Evolutionary conservation across 441 rosid species (phyloP).

Genomic region (Aleurites moluccanus): DNA sequence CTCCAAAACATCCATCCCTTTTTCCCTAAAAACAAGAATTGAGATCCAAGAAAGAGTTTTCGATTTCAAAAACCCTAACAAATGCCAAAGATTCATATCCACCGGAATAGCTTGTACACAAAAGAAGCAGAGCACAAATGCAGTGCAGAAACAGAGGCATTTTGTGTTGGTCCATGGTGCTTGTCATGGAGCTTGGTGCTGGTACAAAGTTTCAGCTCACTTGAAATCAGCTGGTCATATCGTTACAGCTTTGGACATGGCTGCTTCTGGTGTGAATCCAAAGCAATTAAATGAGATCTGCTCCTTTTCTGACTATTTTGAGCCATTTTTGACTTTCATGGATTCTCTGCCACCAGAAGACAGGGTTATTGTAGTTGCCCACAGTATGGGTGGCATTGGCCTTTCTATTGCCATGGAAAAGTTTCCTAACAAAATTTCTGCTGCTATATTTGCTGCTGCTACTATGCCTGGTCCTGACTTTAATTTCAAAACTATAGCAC

Average conservation of each 20-base stretch:
- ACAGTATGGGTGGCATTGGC: conserved; percentile 32
- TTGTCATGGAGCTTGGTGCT: conserved; percentile 65
- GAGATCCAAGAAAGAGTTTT: not conserved
- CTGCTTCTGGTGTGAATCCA: conserved; percentile 41
- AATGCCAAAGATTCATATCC: not conserved
- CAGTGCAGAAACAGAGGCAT: conserved; percentile 23
- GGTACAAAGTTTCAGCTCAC: conserved; percentile 52
- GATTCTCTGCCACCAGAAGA: conserved; percentile 21
- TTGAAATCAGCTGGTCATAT: conserved; percentile 49
- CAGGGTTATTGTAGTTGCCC: conserved; percentile 36
- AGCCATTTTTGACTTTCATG: conserved; percentile 34
- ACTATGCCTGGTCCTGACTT: conserved; percentile 34
- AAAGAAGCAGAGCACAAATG: not conserved
- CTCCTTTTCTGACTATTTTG: conserved; percentile 24
- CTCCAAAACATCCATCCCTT: not conserved
- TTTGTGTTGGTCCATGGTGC: conserved; percentile 52
- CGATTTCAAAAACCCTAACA: not conserved
- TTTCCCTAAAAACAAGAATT: not conserved
- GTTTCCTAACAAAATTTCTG: conserved; percentile 36
- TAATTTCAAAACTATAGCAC: not conserved
- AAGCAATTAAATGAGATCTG: conserved; percentile 26
- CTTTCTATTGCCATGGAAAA: conserved; percentile 40
- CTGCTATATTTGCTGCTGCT: conserved; percentile 34
- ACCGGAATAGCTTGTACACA: too few relatives aligned
- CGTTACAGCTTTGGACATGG: conserved; percentile 34